Evolutionary conservation across 257 asterid species (phyloP).

Genomic region (Rauvolfia tetraphylla): DNA sequence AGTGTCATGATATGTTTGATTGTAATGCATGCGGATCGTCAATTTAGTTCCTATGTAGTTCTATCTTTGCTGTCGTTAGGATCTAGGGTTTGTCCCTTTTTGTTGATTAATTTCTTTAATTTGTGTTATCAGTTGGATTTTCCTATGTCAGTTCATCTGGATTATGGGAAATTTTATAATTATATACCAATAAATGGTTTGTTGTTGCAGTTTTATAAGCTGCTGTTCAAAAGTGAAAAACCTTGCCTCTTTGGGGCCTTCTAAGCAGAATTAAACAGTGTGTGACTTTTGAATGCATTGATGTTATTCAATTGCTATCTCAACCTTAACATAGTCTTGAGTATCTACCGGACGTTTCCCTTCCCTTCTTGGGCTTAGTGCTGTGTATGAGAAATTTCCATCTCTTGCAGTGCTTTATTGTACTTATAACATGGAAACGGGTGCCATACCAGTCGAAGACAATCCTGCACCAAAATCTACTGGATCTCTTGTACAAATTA

Average conservation of each 20-base stretch:
- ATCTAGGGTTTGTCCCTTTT: constrained; percentile 46
- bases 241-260: background rate
- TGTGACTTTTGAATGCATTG: background rate
- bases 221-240: background rate
- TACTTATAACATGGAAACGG: constrained; percentile 38
- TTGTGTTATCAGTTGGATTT: background rate
- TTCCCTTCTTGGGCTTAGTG: no score
- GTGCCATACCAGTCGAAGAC: constrained; percentile 29
- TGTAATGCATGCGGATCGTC: constrained; percentile 21
- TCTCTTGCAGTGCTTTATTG: constrained; percentile 21
- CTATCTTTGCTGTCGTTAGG: constrained; percentile 17
- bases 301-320: background rate
- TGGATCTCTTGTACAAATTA: constrained; percentile 46
- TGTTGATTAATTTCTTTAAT: background rate
- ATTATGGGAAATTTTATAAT: background rate
- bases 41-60: constrained; percentile 13
- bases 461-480: constrained; percentile 34
- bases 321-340: background rate
- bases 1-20: background rate
- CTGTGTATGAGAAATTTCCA: constrained; percentile 15
- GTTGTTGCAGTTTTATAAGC: background rate
- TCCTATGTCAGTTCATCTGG: background rate
- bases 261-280: background rate
- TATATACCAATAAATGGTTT: background rate
- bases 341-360: background rate